Percentiles rank a stretch among this genome's conserved stretches.
These are phyloP conservation scores for Nephelium lappaceum DNA, from an alignment of 345 rosid genomes.

Conservation along the genomic window DNA sequence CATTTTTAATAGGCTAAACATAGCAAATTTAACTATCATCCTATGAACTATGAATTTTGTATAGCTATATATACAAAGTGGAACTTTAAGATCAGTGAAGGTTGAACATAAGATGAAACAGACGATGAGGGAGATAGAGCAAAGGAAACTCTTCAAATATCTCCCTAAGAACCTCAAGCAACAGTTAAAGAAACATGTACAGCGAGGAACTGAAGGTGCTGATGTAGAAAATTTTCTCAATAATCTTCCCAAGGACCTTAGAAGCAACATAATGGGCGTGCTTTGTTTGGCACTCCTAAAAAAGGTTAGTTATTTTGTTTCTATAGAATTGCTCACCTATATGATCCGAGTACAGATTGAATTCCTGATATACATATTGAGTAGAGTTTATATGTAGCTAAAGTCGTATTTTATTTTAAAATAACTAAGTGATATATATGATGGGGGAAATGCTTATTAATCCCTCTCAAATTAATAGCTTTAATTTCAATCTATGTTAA, in stretches of 20 bases:
- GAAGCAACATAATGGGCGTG: conserved; percentile 34
- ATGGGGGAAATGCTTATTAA: no score
- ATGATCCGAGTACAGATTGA: no score
- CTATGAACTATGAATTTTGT: no score
- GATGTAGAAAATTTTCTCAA: conserved; percentile 31
- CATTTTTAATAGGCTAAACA: no score
- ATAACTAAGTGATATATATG: no score
- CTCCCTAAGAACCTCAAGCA: conserved; percentile 32
- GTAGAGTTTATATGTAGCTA: no score
- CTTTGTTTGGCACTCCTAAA: conserved; percentile 4
- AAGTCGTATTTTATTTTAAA: no score
- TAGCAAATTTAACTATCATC: no score
- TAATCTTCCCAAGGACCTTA: conserved; percentile 34
- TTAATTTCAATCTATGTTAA: no score
- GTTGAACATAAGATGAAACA: neutral
- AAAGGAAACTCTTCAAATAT: conserved; percentile 31
- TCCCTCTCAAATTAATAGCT: no score
- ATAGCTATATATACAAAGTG: neutral
- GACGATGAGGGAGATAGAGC: conserved; percentile 30
- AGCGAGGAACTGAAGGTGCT: conserved; percentile 41
- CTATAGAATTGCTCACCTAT: neutral
- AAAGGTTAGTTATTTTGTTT: neutral
- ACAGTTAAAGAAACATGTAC: conserved; percentile 34
- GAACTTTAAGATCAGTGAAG: neutral
- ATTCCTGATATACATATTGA: no score